Evolutionary conservation across 169 alveolate species (phyloP).

Genomic region (Amoebophrya sp.): DNA sequence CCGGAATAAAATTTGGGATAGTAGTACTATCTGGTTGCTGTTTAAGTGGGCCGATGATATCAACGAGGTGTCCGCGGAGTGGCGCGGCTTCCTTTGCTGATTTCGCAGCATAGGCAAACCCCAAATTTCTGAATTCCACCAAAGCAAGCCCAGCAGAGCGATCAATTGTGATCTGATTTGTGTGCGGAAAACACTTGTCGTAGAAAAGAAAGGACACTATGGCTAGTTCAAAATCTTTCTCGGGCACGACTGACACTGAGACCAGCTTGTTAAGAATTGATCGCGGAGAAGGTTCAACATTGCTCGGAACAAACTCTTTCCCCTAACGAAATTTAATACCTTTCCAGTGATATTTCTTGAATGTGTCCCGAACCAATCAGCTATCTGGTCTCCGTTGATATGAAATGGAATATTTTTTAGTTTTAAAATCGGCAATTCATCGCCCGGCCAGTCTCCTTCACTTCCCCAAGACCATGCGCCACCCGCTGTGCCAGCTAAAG

Average conservation of each 20-base stretch:
- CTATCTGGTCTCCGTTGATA: neutral
- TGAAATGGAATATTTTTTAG: neutral
- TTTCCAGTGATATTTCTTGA: neutral
- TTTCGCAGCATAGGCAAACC: neutral
- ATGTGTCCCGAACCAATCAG: neutral
- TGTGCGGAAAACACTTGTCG: no score
- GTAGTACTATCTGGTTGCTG: no score
- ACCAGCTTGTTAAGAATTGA: no score
- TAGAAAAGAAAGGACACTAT: no score
- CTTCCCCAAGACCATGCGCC: no score
- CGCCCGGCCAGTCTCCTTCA: neutral
- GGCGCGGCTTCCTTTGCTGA: neutral
- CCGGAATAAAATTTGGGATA: no score
- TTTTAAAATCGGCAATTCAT: neutral
- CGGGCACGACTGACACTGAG: no score
- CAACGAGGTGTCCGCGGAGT: neutral
- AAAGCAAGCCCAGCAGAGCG: neutral
- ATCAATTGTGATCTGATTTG: neutral
- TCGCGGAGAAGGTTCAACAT: no score
- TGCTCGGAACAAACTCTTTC: no score
- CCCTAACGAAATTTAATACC: no score
- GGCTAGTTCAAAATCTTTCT: no score
- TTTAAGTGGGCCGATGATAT: neutral
- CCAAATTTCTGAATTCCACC: neutral
- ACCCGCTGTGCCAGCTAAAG: no score